phyloP scores from a whole-genome alignment of 768 basidiomycete genomes.

The Amylocystis lapponica region DNA sequence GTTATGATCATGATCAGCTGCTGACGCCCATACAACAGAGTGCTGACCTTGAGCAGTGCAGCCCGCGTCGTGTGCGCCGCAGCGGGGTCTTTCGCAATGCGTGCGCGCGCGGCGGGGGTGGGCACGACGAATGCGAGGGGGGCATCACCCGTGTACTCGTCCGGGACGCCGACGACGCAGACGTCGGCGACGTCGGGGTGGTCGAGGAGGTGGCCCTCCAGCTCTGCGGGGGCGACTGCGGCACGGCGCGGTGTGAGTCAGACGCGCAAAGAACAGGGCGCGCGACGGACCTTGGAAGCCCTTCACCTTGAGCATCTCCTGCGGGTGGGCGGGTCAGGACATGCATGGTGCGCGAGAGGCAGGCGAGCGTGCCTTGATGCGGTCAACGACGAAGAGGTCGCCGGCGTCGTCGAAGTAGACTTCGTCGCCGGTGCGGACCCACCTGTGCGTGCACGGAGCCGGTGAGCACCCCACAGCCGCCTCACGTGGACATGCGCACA shows the following conservation, averaged over 20 bases:
- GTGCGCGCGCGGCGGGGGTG: constrained; percentile 31
- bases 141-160: constrained; percentile 73
- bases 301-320: constrained; percentile 72
- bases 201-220: constrained; percentile 31
- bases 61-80: constrained; percentile 36
- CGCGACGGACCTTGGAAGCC: constrained; percentile 37
- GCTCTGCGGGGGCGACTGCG: constrained; percentile 30
- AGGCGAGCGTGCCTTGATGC: constrained; percentile 46
- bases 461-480: background rate
- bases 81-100: constrained; percentile 25
- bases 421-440: constrained; percentile 70
- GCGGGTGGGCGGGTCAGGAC: background rate
- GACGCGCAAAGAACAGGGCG: constrained; percentile 4
- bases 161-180: constrained; percentile 48
- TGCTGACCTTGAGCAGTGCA: constrained; percentile 50
- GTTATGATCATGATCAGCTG: too few relatives aligned
- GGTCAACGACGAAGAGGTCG: constrained; percentile 67
- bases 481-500: background rate
- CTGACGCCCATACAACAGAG: background rate
- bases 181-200: constrained; percentile 40
- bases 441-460: constrained; percentile 28
- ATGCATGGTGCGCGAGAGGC: background rate
- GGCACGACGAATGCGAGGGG: constrained; percentile 68
- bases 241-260: background rate
- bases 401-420: constrained; percentile 55